These are phyloP conservation scores for Cladorrhinum samala DNA, from an alignment of 495 filamentous ascomycete genomes.

Conservation along the genomic window DNA sequence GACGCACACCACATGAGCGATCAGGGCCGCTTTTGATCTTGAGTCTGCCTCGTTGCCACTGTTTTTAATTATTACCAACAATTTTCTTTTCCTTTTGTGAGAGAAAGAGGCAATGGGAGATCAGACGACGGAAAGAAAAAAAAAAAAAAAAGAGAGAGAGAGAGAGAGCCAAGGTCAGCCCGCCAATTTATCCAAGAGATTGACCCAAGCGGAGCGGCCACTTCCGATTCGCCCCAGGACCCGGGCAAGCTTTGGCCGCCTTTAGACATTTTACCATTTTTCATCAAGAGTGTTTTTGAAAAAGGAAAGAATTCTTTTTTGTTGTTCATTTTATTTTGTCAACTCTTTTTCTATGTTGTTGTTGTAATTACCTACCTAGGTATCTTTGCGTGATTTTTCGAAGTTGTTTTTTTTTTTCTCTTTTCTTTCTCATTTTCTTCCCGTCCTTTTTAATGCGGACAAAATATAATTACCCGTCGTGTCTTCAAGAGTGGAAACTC, in stretches of 20 bases:
- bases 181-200: slow-evolving; percentile 24
- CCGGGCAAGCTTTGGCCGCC: neutral
- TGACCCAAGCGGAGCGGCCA: slow-evolving; percentile 15
- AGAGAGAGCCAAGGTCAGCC: slow-evolving; percentile 1
- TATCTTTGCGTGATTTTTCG: too few species aligned
- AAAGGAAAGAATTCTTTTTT: neutral
- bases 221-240: slow-evolving; percentile 15
- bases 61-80: neutral
- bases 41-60: neutral
- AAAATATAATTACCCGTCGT: too few species aligned
- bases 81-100: too few species aligned
- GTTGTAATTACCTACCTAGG: neutral
- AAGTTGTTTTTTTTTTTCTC: too few species aligned
- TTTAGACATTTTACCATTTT: neutral
- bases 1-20: neutral
- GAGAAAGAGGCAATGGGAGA: too few species aligned
- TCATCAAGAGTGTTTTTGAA: neutral
- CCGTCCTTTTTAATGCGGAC: too few species aligned
- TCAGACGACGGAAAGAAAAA: too few species aligned
- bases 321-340: too few species aligned
- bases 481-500: too few species aligned
- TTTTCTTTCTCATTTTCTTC: too few species aligned
- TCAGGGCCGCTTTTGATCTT: neutral
- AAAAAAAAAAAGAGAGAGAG: too few species aligned
- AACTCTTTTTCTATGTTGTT: too few species aligned